phyloP scores from a whole-genome alignment of 1,139 yeast species.

The Debaryomyces udenii region DNA sequence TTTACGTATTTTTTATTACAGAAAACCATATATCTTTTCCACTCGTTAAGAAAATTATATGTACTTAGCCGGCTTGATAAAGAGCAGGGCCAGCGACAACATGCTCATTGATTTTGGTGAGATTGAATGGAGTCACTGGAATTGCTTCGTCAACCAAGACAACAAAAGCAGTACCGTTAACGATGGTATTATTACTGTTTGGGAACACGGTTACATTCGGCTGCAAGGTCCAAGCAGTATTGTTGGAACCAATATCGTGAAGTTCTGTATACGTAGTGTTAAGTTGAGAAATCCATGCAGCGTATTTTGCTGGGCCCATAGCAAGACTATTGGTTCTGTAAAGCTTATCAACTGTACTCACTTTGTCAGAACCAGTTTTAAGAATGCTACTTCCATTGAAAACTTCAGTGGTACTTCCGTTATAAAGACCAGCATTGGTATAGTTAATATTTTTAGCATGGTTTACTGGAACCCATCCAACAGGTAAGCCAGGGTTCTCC shows the following conservation, averaged over 20 bases:
- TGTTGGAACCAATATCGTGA: not conserved
- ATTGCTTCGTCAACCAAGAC: not conserved
- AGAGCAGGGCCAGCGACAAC: not conserved
- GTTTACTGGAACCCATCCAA: conserved; percentile 7
- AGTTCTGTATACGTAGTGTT: not conserved
- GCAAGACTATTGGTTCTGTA: conserved; percentile 1
- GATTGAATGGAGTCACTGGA: not conserved
- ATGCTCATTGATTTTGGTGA: not conserved
- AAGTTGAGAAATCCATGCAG: not conserved
- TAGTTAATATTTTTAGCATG: conserved; percentile 5
- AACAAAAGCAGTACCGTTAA: not conserved
- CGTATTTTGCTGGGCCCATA: conserved; percentile 2
- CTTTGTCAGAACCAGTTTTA: not conserved
- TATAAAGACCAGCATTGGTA: conserved; percentile 7
- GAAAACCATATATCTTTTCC: too few relatives aligned
- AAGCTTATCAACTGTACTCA: not conserved
- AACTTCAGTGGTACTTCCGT: conserved; percentile 7
- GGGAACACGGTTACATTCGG: not conserved
- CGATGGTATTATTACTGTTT: not conserved
- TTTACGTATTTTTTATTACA: too few relatives aligned
- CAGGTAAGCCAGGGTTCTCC: conserved; percentile 10
- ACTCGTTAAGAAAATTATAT: too few relatives aligned
- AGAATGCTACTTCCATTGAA: conserved; percentile 10
- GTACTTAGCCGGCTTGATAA: not conserved
- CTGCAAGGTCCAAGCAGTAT: not conserved